Evolutionary conservation across 2,329 filamentous ascomycete species (phyloP), one percentile per base, ranked within the genome.

Genomic region (Corinectria fuckeliana): DNA sequence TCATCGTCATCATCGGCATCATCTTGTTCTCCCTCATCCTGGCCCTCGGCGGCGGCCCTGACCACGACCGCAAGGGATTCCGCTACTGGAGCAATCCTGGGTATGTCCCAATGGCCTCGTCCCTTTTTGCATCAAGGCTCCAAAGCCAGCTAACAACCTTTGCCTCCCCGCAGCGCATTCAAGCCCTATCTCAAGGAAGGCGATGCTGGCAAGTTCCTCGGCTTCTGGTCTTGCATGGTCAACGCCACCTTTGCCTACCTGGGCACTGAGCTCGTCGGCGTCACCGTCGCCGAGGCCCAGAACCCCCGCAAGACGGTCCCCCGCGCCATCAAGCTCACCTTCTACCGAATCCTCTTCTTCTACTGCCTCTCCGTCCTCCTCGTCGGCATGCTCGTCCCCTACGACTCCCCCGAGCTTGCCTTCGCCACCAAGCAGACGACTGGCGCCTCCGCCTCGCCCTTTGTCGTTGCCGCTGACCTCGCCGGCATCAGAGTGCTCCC

Each of bases 311-410:
- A 85, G 74, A 91, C 88, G 14, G 88, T 94, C 61, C 91, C 91
- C 6, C 86, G 88, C 60, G 91, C 90, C 52, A 93, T 93, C 80
- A 90, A 88, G 73, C 82, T 92, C 49, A 93, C 90, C 66, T 93
- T 93, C 76, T 93, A 86, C 80, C 91, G 91, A 58, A 93, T 94
- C 73, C 77, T 92, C 65, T 80, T 93, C 78, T 94, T 94, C 81
- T 94, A 94, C 80, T 82, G 88, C 69, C 75, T 92, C 58, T 88
- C 85, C 20, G 89, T 93, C 32, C 82, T 94, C 51, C 82, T 93
- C 50, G 80, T 94, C 54, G 91, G 91, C 70, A 91, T 92, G 83
- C 82, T 90, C 50, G 88, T 94, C 4, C 89, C 90, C 1, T 93
- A 90, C 80, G 78, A 93, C 80, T 85, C 84, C 36, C 0, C 63